phyloP scores from a whole-genome alignment of 345 rosid genomes.

The Raphanus raphanistrum region DNA sequence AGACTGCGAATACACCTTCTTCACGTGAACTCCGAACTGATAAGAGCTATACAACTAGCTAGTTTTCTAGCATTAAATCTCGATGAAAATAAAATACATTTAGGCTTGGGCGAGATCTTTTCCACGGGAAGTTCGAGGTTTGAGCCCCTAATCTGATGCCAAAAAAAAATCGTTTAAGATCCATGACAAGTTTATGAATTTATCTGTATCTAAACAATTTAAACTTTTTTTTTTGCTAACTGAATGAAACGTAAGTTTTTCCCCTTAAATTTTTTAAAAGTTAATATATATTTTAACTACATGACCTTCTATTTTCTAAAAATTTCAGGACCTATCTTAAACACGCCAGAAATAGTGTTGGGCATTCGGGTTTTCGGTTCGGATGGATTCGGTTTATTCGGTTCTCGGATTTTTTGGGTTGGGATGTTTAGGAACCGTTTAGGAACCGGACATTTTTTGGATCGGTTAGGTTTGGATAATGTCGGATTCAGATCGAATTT shows the following conservation, averaged over 20 bases:
- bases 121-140: neutral
- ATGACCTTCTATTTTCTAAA: neutral
- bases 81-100: neutral
- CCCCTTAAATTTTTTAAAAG: neutral
- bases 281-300: neutral
- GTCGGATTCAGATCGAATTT: too few relatives aligned
- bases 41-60: neutral
- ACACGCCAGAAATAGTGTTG: neutral
- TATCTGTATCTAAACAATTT: neutral
- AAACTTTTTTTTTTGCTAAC: too few relatives aligned
- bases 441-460: too few relatives aligned
- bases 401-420: too few relatives aligned
- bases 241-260: neutral
- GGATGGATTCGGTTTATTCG: too few relatives aligned
- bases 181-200: constrained; percentile 6
- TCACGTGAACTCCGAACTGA: constrained; percentile 7
- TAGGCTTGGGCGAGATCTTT: neutral
- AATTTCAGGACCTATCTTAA: too few relatives aligned
- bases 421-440: too few relatives aligned
- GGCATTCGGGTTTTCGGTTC: too few relatives aligned
- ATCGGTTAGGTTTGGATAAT: too few relatives aligned
- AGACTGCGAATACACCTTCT: constrained; percentile 1
- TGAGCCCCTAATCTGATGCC: neutral
- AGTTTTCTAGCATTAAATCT: neutral
- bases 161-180: neutral